These are phyloP conservation scores for Amaranthus tricolor DNA, from an alignment of 179 eudicot genomes.

Conservation along the genomic window DNA sequence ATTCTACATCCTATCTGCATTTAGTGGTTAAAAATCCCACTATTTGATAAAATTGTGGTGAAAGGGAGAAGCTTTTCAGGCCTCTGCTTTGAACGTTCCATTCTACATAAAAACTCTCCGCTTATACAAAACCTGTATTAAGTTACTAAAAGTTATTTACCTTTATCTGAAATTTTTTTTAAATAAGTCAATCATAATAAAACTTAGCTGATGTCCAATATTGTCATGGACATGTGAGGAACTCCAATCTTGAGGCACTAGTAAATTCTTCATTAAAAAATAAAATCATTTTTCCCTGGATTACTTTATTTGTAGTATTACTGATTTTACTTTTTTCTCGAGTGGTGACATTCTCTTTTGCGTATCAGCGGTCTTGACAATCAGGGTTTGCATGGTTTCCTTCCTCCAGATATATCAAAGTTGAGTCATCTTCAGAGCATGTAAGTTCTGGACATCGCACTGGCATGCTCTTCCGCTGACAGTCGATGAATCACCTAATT, in stretches of 20 bases:
- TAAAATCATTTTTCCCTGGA: no score
- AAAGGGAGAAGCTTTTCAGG: no score
- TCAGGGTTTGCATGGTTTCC: constrained; percentile 85
- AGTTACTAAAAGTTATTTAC: no score
- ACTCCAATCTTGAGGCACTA: no score
- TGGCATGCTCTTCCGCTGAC: background rate
- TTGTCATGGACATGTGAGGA: no score
- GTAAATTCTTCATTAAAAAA: no score
- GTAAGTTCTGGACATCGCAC: constrained; percentile 45
- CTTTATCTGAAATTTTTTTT: no score
- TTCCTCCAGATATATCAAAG: constrained; percentile 68
- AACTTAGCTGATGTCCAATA: no score
- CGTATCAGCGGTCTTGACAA: constrained; percentile 83
- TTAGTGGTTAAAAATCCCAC: background rate
- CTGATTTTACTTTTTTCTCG: no score
- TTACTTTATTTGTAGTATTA: no score
- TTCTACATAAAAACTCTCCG: background rate
- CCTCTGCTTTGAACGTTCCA: no score
- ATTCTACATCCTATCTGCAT: background rate
- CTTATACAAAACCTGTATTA: background rate
- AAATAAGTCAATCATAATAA: no score
- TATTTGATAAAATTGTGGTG: background rate
- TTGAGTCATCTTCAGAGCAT: constrained; percentile 79
- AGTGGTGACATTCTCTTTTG: constrained; percentile 13
- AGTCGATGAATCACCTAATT: background rate